Percentiles rank a stretch among this genome's conserved stretches.
These are phyloP conservation scores for Diaporthe vexans DNA, from an alignment of 2,329 filamentous ascomycete species.

Conservation along the genomic window DNA sequence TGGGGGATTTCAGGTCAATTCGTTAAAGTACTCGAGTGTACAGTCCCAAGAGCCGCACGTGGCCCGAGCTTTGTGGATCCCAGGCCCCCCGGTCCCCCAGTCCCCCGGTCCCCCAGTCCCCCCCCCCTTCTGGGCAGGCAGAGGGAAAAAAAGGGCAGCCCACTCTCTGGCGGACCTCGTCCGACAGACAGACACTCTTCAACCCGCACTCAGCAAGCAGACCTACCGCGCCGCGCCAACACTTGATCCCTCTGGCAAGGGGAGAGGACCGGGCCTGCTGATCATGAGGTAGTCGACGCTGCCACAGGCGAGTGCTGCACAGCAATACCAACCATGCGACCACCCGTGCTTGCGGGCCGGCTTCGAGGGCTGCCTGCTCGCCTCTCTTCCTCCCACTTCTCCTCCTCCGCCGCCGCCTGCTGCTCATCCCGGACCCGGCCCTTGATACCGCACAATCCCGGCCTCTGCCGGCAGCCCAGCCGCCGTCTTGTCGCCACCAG, in stretches of 20 bases:
- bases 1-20: too few species aligned
- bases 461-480: conserved; percentile 48
- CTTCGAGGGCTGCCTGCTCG: conserved; percentile 23
- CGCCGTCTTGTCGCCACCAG: conserved; percentile 46
- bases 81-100: neutral
- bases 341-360: conserved; percentile 32
- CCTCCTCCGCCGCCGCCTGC: neutral
- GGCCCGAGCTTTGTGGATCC: neutral
- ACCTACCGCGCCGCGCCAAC: neutral
- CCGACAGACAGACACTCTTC: neutral
- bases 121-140: too few species aligned
- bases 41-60: neutral
- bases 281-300: conserved; percentile 32
- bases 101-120: too few species aligned
- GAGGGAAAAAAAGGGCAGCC: conserved; percentile 4
- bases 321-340: conserved; percentile 38
- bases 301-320: conserved; percentile 29
- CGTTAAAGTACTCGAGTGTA: too few species aligned
- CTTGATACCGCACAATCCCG: conserved; percentile 25
- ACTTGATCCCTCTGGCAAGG: neutral
- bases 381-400: conserved; percentile 6
- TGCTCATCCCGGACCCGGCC: neutral
- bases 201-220: too few species aligned
- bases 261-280: neutral
- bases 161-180: neutral